Conservation (phyloP, 352 stramenopile species). For the Phytophthora colocasiae region DNA sequence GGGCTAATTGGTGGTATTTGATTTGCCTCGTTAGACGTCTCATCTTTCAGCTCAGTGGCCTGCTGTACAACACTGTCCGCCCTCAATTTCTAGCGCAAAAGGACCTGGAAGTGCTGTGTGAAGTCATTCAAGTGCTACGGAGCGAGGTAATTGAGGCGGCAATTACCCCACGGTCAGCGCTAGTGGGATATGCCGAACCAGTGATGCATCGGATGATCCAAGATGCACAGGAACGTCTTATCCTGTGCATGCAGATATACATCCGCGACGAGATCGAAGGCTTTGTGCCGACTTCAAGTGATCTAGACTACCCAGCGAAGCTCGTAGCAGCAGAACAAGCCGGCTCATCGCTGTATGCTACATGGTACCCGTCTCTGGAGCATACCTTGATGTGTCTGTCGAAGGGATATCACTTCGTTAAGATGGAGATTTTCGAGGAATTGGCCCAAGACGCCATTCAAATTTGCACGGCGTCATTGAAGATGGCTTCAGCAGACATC, state of each 20-base stretch:
- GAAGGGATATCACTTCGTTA: constrained; percentile 86
- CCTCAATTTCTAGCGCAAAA: constrained; percentile 77
- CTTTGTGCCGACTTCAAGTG: constrained; percentile 55
- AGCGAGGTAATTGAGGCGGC: constrained; percentile 80
- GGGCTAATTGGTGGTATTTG: background rate
- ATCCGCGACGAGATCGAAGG: constrained; percentile 87
- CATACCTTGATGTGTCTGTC: constrained; percentile 87
- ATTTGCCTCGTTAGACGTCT: constrained; percentile 48
- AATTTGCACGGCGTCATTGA: constrained; percentile 78
- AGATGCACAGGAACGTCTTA: constrained; percentile 83
- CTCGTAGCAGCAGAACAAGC: constrained; percentile 44
- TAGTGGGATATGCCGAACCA: constrained; percentile 67
- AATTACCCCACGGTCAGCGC: constrained; percentile 59
- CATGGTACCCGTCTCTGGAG: constrained; percentile 86
- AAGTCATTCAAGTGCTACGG: constrained; percentile 80
- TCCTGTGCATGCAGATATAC: constrained; percentile 86
- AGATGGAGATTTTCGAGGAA: constrained; percentile 90
- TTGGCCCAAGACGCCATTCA: constrained; percentile 85
- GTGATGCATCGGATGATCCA: constrained; percentile 89
- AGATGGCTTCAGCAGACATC: constrained; percentile 78
- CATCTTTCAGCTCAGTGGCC: constrained; percentile 77
- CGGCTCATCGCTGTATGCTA: constrained; percentile 66
- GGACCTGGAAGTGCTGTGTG: constrained; percentile 79
- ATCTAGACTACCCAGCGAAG: constrained; percentile 83
- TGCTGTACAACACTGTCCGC: constrained; percentile 77